phyloP scores from a whole-genome alignment of 2,329 filamentous ascomycete species.

The Phialophora macrospora region DNA sequence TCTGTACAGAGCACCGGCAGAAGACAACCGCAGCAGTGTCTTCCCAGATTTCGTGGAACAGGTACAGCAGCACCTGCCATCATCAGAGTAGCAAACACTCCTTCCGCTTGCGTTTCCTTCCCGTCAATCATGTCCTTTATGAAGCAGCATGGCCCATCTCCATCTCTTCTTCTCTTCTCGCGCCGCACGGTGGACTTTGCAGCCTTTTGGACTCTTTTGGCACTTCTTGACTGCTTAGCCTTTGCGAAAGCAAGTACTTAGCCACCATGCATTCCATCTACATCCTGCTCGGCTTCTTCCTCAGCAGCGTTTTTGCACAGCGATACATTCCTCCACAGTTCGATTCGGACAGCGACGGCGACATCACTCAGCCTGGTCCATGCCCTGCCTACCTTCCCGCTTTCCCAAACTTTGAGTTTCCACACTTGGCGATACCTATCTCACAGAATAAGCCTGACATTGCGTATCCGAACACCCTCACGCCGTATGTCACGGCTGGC shows the following conservation, averaged over 20 bases:
- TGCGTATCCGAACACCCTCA: conserved; percentile 59
- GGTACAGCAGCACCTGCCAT: conserved; percentile 9
- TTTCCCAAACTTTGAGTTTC: conserved; percentile 55
- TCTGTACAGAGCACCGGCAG: neutral
- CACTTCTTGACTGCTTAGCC: neutral
- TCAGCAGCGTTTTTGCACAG: conserved; percentile 8
- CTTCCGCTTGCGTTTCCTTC: neutral
- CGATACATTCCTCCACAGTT: conserved; percentile 1
- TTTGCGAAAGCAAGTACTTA: neutral
- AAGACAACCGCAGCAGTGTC: neutral
- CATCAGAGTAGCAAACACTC: neutral
- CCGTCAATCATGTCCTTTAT: neutral
- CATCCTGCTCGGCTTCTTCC: conserved; percentile 5
- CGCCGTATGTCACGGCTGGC: conserved; percentile 47
- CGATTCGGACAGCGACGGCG: neutral
- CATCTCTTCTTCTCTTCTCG: neutral
- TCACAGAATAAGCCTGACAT: conserved; percentile 59
- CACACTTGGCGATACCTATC: conserved; percentile 66
- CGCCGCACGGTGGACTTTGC: neutral
- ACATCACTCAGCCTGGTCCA: conserved; percentile 11
- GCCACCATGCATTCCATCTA: conserved; percentile 12
- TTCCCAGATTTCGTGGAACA: neutral
- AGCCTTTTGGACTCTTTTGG: conserved; percentile 8
- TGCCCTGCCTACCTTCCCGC: conserved; percentile 55
- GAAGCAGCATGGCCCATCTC: neutral